Evolutionary conservation across 2,329 filamentous ascomycete genomes (phyloP).

Genomic region (Periconia sp.): DNA sequence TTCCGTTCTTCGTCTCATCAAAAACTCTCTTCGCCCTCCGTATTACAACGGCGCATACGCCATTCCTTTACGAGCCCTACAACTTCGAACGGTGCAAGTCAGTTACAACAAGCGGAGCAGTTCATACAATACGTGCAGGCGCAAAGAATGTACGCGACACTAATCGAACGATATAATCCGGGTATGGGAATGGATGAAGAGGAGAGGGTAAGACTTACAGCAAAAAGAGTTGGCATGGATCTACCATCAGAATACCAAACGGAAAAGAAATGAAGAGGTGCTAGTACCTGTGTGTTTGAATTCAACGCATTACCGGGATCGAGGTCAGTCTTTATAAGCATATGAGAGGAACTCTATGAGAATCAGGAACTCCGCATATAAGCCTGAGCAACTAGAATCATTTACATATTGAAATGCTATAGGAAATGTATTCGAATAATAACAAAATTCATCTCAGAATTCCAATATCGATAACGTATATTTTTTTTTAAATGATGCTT

Average conservation of each 20-base stretch:
- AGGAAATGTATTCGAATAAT: no score
- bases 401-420: no score
- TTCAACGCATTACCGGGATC: no score
- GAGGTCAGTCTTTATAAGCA: no score
- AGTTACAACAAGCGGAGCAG: conserved; percentile 71
- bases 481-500: no score
- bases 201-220: conserved; percentile 82
- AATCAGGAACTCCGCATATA: no score
- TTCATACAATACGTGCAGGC: conserved; percentile 79
- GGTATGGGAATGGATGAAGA: conserved; percentile 86
- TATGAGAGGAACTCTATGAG: no score
- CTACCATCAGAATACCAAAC: conserved; percentile 73
- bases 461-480: no score
- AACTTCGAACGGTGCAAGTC: conserved; percentile 14
- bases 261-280: conserved; percentile 12
- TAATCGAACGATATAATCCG: conserved; percentile 92
- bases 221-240: conserved; percentile 88
- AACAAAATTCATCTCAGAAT: no score
- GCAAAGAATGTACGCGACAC: conserved; percentile 80
- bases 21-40: conserved; percentile 63
- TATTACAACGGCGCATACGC: conserved; percentile 74
- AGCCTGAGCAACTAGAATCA: no score
- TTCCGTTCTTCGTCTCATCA: conserved; percentile 32
- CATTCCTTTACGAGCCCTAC: conserved; percentile 58
- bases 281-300: no score